Evolutionary conservation across 2,329 filamentous ascomycete species (phyloP), one percentile per base, ranked within the genome.

Genomic region (Paramyrothecium sp.): DNA sequence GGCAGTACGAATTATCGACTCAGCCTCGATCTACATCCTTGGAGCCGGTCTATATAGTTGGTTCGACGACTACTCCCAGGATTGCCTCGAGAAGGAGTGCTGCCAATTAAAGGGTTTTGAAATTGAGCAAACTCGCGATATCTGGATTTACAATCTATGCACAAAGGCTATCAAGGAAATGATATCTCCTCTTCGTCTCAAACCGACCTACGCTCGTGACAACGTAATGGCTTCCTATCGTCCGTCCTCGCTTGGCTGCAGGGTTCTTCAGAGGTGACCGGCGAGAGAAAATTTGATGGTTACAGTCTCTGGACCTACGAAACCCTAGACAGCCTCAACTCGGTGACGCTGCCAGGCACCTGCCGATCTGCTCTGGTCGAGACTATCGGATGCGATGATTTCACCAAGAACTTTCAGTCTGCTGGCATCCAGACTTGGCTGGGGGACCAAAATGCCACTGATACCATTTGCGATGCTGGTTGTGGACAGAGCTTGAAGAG

Each of bases 31-130:
- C 2, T 58, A 65, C 11, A 59, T 72, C 33, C 57, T 65, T 0
- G 61, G 66, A 7, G 64, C 69, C 1, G 68, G 69, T 2, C 46
- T 71, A 16, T 71, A 71, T 56, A 66, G 61, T 0, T 71, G 63
- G 60, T 71, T 68, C 57, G 38, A 57, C 1, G 26, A 54, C 26
- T 70, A 71, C 54, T 48, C 59, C 13, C 66, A 71, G 52, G 56
- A 41, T 8, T 71, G 68, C 55, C 30, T 69, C 48, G 50, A 65
- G n/a, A n/a, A 23, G 7, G 38, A 53, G 12, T 38, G 60, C 51
- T 71, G 69, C 49, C 69, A 71, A 22, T 20, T 57, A 10, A 59
- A 54, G 38, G 19, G 56, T 30, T 53, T 68, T 16, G 53, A 67
- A 3, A 47, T 56, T 0, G 56, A 66, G 34, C 47, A 65, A 53